Conservation (phyloP, 331 rosid species). For the Ulmus americana region DNA sequence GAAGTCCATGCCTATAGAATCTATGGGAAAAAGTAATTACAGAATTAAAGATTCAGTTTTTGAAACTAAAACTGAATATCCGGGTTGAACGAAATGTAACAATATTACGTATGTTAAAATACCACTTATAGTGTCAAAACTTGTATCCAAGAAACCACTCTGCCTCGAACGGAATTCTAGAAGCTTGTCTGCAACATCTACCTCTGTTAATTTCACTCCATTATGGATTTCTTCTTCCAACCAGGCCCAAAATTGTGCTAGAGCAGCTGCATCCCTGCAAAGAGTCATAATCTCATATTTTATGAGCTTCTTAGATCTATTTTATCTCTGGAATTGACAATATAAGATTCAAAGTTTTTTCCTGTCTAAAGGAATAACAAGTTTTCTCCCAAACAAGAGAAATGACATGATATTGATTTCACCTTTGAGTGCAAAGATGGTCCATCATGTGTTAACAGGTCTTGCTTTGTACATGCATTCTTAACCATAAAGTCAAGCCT, state of each 20-base stretch:
- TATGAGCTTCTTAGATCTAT: constrained; percentile 7
- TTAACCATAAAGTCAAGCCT: constrained; percentile 8
- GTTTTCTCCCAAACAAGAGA: neutral
- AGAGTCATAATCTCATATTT: constrained; percentile 16
- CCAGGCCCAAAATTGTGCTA: constrained; percentile 92
- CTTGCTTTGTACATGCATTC: neutral
- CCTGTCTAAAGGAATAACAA: neutral
- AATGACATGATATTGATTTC: neutral
- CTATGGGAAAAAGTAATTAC: too few relatives aligned
- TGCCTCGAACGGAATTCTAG: constrained; percentile 80
- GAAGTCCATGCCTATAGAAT: too few relatives aligned
- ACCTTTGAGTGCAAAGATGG: neutral
- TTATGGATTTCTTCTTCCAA: constrained; percentile 60
- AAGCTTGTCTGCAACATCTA: constrained; percentile 76
- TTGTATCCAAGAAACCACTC: constrained; percentile 83
- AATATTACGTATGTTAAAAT: constrained; percentile 5
- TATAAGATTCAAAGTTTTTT: constrained; percentile 5
- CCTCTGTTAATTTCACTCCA: constrained; percentile 57
- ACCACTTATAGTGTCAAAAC: constrained; percentile 94
- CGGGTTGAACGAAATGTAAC: neutral
- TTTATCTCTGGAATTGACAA: neutral
- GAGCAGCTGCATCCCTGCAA: constrained; percentile 91
- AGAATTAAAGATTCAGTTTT: neutral
- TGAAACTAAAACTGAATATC: neutral
- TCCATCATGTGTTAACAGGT: neutral